phyloP scores from a whole-genome alignment of 192 early-diverging fungal species.

The Backusella tuberculispora region DNA sequence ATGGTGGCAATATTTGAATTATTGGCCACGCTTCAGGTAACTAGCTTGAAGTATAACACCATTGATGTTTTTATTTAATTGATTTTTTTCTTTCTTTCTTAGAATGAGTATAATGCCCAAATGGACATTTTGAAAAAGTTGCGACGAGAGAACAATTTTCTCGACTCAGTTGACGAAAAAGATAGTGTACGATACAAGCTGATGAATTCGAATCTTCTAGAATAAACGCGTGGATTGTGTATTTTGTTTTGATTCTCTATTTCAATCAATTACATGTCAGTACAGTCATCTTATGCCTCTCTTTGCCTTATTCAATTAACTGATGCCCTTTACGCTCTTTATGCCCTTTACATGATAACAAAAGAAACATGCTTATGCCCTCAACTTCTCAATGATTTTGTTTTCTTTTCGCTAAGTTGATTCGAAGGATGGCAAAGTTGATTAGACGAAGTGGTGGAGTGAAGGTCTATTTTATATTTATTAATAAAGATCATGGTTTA shows the following conservation, averaged over 20 bases:
- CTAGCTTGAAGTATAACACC: conserved; percentile 11
- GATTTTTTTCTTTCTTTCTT: conserved; percentile 1
- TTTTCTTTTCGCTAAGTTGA: conserved; percentile 18
- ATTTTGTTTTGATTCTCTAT: conserved; percentile 18
- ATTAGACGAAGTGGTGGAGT: conserved; percentile 14
- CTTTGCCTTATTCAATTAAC: conserved; percentile 6
- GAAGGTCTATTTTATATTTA: conserved; percentile 18
- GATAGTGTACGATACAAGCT: conserved; percentile 17
- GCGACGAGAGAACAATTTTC: conserved; percentile 19
- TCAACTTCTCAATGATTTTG: conserved; percentile 19
- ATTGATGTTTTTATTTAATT: conserved; percentile 22
- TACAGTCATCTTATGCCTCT: conserved; percentile 11
- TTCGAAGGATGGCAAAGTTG: conserved; percentile 15
- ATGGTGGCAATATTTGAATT: conserved; percentile 12
- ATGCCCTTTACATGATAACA: conserved; percentile 13
- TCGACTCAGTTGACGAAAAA: conserved; percentile 20
- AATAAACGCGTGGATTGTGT: conserved; percentile 20
- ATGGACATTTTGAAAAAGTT: conserved; percentile 6
- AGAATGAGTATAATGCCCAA: background rate
- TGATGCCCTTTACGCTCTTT: conserved; percentile 14
- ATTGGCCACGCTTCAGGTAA: conserved; percentile 17
- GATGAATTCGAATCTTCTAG: conserved; percentile 20
- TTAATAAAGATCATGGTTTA: conserved; percentile 16
- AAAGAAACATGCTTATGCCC: conserved; percentile 2
- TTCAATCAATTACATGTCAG: conserved; percentile 25